Evolutionary conservation across 2,329 filamentous ascomycete genomes (phyloP).

Genomic region (Paraphaeosphaeria sporulosa): DNA sequence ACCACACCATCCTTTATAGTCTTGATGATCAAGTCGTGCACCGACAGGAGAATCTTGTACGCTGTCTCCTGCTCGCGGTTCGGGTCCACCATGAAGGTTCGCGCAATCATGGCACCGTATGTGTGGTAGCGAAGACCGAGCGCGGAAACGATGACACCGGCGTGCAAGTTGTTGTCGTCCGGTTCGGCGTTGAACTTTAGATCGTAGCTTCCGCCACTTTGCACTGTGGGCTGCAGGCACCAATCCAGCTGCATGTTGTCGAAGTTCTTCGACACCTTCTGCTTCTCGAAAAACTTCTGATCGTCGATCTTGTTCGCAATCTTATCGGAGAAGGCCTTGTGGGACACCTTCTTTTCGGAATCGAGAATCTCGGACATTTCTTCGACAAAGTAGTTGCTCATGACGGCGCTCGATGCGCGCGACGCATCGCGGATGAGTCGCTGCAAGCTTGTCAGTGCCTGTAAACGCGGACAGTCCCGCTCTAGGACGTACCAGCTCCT

Average conservation of each 20-base stretch:
- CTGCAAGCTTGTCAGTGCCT: constrained; percentile 44
- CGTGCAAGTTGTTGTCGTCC: constrained; percentile 81
- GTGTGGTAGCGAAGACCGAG: constrained; percentile 95
- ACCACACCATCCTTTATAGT: constrained; percentile 85
- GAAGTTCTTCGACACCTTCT: constrained; percentile 84
- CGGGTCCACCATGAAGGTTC: constrained; percentile 95
- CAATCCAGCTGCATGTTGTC: constrained; percentile 91
- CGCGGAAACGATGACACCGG: constrained; percentile 91
- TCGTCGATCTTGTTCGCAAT: constrained; percentile 93
- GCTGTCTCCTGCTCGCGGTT: constrained; percentile 95
- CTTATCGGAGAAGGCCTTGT: constrained; percentile 83
- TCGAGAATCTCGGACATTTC: constrained; percentile 97
- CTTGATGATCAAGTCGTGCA: constrained; percentile 90
- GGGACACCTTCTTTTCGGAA: constrained; percentile 95
- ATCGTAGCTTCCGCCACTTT: constrained; percentile 96
- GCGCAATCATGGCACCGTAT: constrained; percentile 89
- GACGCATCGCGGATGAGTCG: constrained; percentile 94
- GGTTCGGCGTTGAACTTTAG: constrained; percentile 80
- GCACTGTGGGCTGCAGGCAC: constrained; percentile 88
- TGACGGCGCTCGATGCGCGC: constrained; percentile 90
- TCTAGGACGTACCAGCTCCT: constrained; percentile 70
- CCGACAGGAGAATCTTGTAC: constrained; percentile 84
- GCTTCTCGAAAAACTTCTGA: constrained; percentile 88
- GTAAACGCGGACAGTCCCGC: not conserved
- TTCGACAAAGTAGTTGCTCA: constrained; percentile 96